Evolutionary conservation across 139 green algal genomes (phyloP), one percentile per base, ranked within the genome.

Genomic region (Trebouxia sp.): DNA sequence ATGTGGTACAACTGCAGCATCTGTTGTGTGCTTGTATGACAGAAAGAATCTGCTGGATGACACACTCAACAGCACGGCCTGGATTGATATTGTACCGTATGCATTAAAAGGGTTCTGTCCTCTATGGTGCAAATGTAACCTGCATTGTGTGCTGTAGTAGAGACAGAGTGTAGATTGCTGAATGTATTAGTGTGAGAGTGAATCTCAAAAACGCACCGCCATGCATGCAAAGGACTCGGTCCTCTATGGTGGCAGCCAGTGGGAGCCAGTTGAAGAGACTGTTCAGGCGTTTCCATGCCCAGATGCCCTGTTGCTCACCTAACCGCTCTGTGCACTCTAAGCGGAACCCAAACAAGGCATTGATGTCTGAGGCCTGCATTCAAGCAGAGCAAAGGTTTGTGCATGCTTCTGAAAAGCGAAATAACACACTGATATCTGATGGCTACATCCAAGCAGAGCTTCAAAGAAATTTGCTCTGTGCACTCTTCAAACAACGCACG

Each of bases 191-290:
- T 62, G 50, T 62, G 17, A 62, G 50, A 15, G 50, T 15, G 50
- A n/a, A 20, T 20, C 50, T 20, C 50, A 26, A 14, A 74, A 9
- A 11, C 65, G 20, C 65, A 84, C 80, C 90, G 43, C 95, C 95
- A 80, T 98, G 94, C 97, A 99, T 99, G 92, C 97, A 99, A 45
- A 98, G 85, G 83, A 99, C 96, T 79, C 88, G 94, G 83, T 93
- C 87, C 87, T 99, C 95, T 51, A 99, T 98, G 30, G 93, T 82
- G 17, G 96, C 97, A 4, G 96, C 96, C 67, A 99, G 90, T 1
- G 97, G 97, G 81, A 99, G 89, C 92, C 93, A 99, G 88, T 99
- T 98, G 93, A 99, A 99, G 43, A 99, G 87, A 41, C 90, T 84
- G 88, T 99, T 99, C 83, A 99, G 92, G 82, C 96, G 91, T 55